Base-by-base conservation (phyloP, 257 asterid genomes). In the Solanum habrochaites region DNA sequence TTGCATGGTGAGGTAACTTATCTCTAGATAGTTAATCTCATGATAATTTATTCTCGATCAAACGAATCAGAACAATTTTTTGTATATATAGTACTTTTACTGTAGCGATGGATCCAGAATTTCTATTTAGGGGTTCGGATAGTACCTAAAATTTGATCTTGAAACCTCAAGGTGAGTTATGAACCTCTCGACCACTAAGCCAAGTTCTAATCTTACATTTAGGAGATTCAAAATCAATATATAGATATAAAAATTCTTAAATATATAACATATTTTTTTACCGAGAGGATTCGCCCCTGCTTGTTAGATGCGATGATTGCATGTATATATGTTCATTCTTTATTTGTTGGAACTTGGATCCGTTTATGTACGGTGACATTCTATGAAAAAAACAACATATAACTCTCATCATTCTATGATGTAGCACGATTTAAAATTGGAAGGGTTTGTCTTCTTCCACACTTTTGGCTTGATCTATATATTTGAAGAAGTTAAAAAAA, bases 241-340 rank as follows among this genome's bases (percentile, higher is more conserved):
- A 31, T 31, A 31, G 5, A 32, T 1, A 32, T 32, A 3, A 32
- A 32, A 0, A 0, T 32, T 32, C 1, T 32, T 32, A 32, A 32
- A 32, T 32, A 32, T 32, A 32, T 5, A 4, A 32, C 35, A 32
- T 32, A 32, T 32, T 32, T 32, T 32, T 32, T 3, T 32, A 32
- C 35, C 35, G 35, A 32, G 0, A 4, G 35, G 5, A 0, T 32
- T 32, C 35, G 35, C 35, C 1, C 0, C 0, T 32, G 6, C 35
- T 60, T 23, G 31, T 2, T 62, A 62, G 29, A 62, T 23, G 31
- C 31, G 31, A 29, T 69, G 42, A 69, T 29, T 29, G 75, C 40
- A 69, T 4, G 23, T 69, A 69, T 10, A 23, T 39, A 39, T 16
- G 62, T 25, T 27, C 73, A 67, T 67, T 29, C 39, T 0, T 69